phyloP scores from a whole-genome alignment of 2,329 filamentous ascomycete species.

The Cercospora brassicicola region DNA sequence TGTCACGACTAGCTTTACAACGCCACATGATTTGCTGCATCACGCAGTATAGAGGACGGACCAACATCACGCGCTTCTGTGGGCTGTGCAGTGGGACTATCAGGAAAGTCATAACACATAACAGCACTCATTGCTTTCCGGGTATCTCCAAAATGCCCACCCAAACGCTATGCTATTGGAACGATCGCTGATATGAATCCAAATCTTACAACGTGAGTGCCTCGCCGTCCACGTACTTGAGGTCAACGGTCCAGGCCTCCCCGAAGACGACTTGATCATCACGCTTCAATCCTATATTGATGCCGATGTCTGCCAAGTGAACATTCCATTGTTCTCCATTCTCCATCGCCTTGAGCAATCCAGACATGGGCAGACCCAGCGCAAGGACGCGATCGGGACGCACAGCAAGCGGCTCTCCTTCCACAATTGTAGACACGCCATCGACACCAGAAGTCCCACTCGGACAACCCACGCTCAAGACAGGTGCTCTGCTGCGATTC shows the following conservation, averaged over 20 bases:
- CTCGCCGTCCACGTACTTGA: conserved; percentile 30
- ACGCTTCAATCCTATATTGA: conserved; percentile 80
- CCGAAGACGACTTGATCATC: conserved; percentile 87
- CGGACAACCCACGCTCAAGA: conserved; percentile 86
- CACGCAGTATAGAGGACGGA: neutral
- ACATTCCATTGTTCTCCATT: conserved; percentile 67
- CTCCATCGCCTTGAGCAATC: conserved; percentile 74
- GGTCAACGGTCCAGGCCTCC: conserved; percentile 73
- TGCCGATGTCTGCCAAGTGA: conserved; percentile 82
- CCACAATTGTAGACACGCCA: conserved; percentile 64
- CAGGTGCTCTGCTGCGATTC: conserved; percentile 79
- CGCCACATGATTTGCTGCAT: neutral
- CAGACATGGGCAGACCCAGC: conserved; percentile 82
- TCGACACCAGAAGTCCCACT: conserved; percentile 81
- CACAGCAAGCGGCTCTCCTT: conserved; percentile 77
- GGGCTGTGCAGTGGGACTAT: neutral
- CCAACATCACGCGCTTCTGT: neutral
- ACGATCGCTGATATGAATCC: neutral
- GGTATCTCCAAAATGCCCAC: conserved; percentile 1
- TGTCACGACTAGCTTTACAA: neutral
- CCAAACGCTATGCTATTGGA: conserved; percentile 12
- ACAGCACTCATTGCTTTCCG: neutral
- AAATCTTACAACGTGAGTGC: neutral
- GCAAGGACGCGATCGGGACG: conserved; percentile 80
- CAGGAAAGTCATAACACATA: neutral